Percentiles rank a stretch among this genome's conserved stretches.
phyloP scores from a whole-genome alignment of 2,329 filamentous ascomycete species.

The Fusarium proliferatum region DNA sequence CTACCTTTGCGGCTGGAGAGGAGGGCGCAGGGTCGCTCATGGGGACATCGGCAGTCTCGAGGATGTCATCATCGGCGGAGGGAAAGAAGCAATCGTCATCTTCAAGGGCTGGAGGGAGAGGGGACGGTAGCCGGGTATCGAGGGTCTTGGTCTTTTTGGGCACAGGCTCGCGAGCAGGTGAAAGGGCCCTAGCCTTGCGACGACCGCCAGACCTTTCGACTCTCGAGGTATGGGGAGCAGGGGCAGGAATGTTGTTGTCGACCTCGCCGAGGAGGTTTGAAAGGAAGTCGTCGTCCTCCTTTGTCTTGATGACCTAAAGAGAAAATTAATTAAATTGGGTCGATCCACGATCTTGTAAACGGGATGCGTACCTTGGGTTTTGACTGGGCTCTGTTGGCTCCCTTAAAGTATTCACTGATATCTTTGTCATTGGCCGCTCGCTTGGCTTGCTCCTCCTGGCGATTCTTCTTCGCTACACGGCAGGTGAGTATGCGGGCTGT shows the following conservation, averaged over 20 bases:
- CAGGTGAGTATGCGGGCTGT: not conserved
- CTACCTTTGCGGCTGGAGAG: constrained; percentile 84
- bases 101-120: constrained; percentile 57
- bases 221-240: constrained; percentile 67
- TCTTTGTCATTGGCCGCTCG: constrained; percentile 89
- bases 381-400: constrained; percentile 70
- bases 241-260: constrained; percentile 74
- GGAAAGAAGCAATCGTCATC: constrained; percentile 65
- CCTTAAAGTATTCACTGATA: constrained; percentile 95
- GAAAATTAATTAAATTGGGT: constrained; percentile 27
- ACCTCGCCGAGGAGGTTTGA: constrained; percentile 87
- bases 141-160: constrained; percentile 68
- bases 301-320: constrained; percentile 76
- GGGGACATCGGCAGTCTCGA: constrained; percentile 61
- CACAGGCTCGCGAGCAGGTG: constrained; percentile 71
- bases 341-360: not conserved
- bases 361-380: constrained; percentile 78
- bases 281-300: constrained; percentile 91
- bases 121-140: constrained; percentile 61
- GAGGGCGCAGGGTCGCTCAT: constrained; percentile 90
- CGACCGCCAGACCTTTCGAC: constrained; percentile 79
- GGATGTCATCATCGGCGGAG: constrained; percentile 70
- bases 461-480: constrained; percentile 80
- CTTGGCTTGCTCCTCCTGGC: constrained; percentile 86
- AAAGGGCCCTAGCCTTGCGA: constrained; percentile 82